Percentiles rank a stretch among this genome's conserved stretches.
Conservation (phyloP, 768 basidiomycete genomes). For the Cystoderma amianthinum region DNA sequence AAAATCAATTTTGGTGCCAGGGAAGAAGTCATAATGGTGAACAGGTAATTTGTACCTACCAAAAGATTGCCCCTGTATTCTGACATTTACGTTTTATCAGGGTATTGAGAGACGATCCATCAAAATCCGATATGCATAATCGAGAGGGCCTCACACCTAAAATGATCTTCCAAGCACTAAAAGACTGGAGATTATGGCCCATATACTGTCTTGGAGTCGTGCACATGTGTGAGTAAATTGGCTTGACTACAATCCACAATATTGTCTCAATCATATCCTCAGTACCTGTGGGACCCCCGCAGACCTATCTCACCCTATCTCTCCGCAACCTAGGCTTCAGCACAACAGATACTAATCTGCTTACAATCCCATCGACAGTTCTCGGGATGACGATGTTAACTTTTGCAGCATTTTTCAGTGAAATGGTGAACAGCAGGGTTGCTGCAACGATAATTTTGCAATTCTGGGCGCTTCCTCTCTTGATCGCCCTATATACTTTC, state of each 20-base stretch:
- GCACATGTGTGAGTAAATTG: constrained; percentile 38
- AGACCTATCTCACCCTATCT: constrained; percentile 57
- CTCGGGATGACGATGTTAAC: constrained; percentile 45
- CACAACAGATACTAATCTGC: constrained; percentile 55
- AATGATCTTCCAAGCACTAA: constrained; percentile 44
- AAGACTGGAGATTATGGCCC: constrained; percentile 63
- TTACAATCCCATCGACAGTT: constrained; percentile 53
- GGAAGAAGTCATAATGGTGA: constrained; percentile 61
- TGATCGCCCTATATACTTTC: constrained; percentile 52
- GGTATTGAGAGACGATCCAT: constrained; percentile 58
- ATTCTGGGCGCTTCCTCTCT: constrained; percentile 56
- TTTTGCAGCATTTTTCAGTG: constrained; percentile 40
- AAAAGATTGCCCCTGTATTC: no score
- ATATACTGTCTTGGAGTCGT: constrained; percentile 50
- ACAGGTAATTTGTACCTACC: no score
- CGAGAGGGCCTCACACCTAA: constrained; percentile 47
- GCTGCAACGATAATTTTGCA: constrained; percentile 44
- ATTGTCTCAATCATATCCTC: background rate
- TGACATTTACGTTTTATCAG: background rate
- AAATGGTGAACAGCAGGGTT: constrained; percentile 51
- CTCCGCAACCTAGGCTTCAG: constrained; percentile 57
- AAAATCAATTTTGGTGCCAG: no score
- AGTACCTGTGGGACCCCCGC: constrained; percentile 56
- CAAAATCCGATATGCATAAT: constrained; percentile 67
- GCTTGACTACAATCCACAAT: no score